Evolutionary conservation across 257 asterid species (phyloP), one percentile per base, ranked within the genome.

Genomic region (Solanum ahanhuiri): DNA sequence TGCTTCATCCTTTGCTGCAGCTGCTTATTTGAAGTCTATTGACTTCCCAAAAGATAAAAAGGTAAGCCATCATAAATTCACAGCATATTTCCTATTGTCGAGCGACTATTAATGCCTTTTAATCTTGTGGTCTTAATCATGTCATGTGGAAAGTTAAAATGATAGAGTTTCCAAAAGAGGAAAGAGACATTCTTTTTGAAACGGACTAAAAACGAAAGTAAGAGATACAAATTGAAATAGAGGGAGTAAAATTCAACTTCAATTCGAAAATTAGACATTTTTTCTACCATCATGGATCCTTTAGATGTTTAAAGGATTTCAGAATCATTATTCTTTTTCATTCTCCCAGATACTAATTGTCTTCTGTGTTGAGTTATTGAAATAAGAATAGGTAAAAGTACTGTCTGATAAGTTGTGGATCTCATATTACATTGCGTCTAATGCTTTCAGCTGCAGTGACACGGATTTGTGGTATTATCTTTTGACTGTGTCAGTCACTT

Each of bases 1-100:
- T 89, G 98, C 99, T 22, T 97, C 99, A 43, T 97, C 99, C 75
- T 97, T 97, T 87, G 98, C 99, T 81, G 99, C 98, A 88, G 99
- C 99, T 87, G 99, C 99, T 81, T 97, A 97, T 96, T 91, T 97
- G 88, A 92, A 91, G 89, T 97, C 99, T 7, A 95, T 97, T 83
- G 92, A 97, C 88, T 97, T 95, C 89, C 99, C 99, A 30, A 95
- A 97, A 91, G 97, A 97, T 85, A 97, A 97, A 92, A 97, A 97
- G 98, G 99, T 95, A 23, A 12, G 89, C 67, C 15, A 23, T 43
- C 12, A 81, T 9, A 11, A 51, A 81, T 43, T 77, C 64, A 43
- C 60, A 25, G 15, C 17, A 54, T 45, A 23, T 25, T 77, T 4
- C 64, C 25, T 12, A 39, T n/a, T 6, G 58, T n/a, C 1, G 6